Percentiles rank a stretch among this genome's conserved stretches.
phyloP scores from a whole-genome alignment of 441 rosid genomes.

The Gossypium schwendimanii region DNA sequence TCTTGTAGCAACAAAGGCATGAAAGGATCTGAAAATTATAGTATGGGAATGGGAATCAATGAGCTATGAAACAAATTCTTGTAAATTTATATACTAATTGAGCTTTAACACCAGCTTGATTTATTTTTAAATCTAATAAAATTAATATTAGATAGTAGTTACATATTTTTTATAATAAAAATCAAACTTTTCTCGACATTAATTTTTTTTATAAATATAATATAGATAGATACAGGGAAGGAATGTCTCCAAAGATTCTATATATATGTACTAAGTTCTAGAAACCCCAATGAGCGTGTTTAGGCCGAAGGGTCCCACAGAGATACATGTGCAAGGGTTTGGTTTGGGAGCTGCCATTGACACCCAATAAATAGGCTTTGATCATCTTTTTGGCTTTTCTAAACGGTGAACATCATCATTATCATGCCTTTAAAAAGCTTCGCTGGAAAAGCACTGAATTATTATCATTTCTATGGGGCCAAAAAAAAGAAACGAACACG shows the following conservation, averaged over 20 bases:
- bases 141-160: no score
- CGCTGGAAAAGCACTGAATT: slow-evolving; percentile 5
- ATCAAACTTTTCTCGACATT: no score
- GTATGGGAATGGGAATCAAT: no score
- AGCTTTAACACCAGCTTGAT: no score
- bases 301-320: slow-evolving; percentile 56
- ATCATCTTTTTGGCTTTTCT: slow-evolving; percentile 18
- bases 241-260: slow-evolving; percentile 4
- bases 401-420: slow-evolving; percentile 11
- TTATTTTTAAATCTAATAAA: no score
- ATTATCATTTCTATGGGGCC: slow-evolving; percentile 19
- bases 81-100: no score
- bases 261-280: slow-evolving; percentile 16
- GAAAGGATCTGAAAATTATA: no score
- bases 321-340: slow-evolving; percentile 26
- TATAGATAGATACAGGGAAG: background rate
- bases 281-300: slow-evolving; percentile 56
- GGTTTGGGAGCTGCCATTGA: slow-evolving; percentile 28
- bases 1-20: no score
- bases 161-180: no score
- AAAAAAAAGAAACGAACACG: background rate
- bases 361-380: slow-evolving; percentile 17
- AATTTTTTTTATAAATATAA: no score
- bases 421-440: background rate
- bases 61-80: no score